These are phyloP conservation scores for Monosiga brevicollis DNA, from an alignment of 78 protist genomes.

Conservation along the genomic window DNA sequence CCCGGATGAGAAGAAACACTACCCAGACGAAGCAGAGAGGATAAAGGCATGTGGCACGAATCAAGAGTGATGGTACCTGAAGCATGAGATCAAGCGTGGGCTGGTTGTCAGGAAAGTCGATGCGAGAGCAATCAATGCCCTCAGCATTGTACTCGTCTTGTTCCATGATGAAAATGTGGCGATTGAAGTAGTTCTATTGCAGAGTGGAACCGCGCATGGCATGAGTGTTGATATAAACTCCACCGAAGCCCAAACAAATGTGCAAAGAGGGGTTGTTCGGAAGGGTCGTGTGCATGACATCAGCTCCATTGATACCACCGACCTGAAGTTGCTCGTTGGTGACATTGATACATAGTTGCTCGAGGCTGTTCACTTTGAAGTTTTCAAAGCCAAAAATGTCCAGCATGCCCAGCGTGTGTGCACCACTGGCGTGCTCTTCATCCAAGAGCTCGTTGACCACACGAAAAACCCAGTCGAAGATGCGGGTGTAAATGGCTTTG, in stretches of 20 bases:
- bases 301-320: too few species aligned
- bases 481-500: constrained; percentile 58
- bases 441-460: constrained; percentile 24
- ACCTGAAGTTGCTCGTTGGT: constrained; percentile 88
- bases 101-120: constrained; percentile 34
- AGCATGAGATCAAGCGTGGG: constrained; percentile 21
- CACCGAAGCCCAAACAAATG: too few species aligned
- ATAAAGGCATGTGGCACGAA: too few species aligned
- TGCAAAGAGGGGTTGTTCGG: too few species aligned
- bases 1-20: too few species aligned
- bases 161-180: constrained; percentile 37
- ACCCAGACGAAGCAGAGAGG: too few species aligned
- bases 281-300: too few species aligned
- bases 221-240: too few species aligned
- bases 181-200: constrained; percentile 60
- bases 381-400: constrained; percentile 97
- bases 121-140: constrained; percentile 21
- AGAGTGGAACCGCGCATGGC: too few species aligned
- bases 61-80: too few species aligned
- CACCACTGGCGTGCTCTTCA: too few species aligned
- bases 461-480: constrained; percentile 61
- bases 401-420: constrained; percentile 68
- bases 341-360: constrained; percentile 77
- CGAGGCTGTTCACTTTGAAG: constrained; percentile 47
- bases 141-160: constrained; percentile 45